phyloP scores from a whole-genome alignment of 371 early-diverging fungal species.

The Rhizomucor miehei region DNA sequence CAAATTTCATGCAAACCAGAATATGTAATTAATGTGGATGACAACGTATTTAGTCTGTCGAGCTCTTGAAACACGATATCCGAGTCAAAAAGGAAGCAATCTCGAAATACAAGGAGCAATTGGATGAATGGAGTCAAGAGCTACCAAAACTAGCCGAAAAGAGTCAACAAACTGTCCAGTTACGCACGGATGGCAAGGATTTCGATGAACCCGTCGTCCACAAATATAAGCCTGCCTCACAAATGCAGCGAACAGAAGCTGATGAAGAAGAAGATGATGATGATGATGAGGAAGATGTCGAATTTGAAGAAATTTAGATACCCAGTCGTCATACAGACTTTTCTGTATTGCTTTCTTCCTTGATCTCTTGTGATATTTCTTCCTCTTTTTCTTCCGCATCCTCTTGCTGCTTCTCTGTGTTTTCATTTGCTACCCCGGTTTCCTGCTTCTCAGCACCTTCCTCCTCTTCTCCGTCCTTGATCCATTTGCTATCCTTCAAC shows the following conservation, averaged over 20 bases:
- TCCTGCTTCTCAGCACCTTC: constrained; percentile 12
- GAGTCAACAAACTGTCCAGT: constrained; percentile 7
- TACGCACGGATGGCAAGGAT: constrained; percentile 17
- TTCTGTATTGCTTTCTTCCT: too few species aligned
- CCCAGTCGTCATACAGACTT: too few species aligned
- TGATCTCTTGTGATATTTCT: neutral
- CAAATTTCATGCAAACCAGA: neutral
- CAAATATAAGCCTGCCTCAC: neutral
- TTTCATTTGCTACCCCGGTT: constrained; percentile 12
- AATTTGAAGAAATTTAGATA: constrained; percentile 23
- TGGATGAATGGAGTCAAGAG: constrained; percentile 17
- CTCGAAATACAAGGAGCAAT: constrained; percentile 8
- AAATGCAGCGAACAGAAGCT: neutral
- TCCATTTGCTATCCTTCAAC: constrained; percentile 46
- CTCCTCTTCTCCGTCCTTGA: constrained; percentile 18
- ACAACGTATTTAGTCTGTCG: constrained; percentile 14
- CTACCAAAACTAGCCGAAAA: constrained; percentile 14
- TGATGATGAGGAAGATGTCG: constrained; percentile 19
- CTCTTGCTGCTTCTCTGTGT: constrained; percentile 5
- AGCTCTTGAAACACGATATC: constrained; percentile 18
- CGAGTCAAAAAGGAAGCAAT: constrained; percentile 16
- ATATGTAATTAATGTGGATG: too few species aligned
- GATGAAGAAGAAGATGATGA: constrained; percentile 5
- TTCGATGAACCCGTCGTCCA: constrained; percentile 7
- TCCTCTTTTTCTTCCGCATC: constrained; percentile 4